A percentile compares a stretch with the other conserved stretches of the same genome.
phyloP scores from a whole-genome alignment of 2,329 filamentous ascomycete genomes.

The Cryphonectria carpinicola region DNA sequence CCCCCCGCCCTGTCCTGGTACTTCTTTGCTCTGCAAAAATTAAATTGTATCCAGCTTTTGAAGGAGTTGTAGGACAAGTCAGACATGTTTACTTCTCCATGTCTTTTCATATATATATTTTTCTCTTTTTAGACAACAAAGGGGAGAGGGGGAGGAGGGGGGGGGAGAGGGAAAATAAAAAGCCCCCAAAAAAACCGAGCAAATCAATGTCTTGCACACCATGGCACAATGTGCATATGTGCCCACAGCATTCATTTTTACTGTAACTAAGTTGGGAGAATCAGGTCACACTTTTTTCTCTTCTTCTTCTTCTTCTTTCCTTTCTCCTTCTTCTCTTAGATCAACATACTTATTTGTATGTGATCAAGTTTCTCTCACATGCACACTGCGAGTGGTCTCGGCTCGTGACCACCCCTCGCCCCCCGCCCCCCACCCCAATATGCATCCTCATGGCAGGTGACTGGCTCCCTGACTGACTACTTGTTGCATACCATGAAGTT shows the following conservation, averaged over 20 bases:
- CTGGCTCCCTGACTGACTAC: not conserved
- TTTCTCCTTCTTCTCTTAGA: not conserved
- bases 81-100: too few relatives aligned
- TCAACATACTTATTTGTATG: too few relatives aligned
- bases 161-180: not conserved
- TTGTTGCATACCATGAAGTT: not conserved
- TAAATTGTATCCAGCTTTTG: too few relatives aligned
- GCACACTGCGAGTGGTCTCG: slow-evolving; percentile 8
- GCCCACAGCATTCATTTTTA: too few relatives aligned
- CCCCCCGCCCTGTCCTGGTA: too few relatives aligned
- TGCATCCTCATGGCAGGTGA: not conserved
- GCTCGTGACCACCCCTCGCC: not conserved
- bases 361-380: not conserved
- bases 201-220: not conserved
- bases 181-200: not conserved
- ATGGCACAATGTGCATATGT: not conserved
- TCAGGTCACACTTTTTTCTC: not conserved
- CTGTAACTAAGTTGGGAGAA: not conserved
- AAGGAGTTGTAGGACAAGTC: too few relatives aligned
- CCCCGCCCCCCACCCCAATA: not conserved
- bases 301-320: too few relatives aligned
- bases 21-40: not conserved
- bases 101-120: too few relatives aligned
- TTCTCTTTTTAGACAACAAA: not conserved
- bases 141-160: not conserved